These are phyloP conservation scores for Akanthomyces dipterigenus DNA, from an alignment of 2,329 filamentous ascomycete genomes.

Conservation along the genomic window DNA sequence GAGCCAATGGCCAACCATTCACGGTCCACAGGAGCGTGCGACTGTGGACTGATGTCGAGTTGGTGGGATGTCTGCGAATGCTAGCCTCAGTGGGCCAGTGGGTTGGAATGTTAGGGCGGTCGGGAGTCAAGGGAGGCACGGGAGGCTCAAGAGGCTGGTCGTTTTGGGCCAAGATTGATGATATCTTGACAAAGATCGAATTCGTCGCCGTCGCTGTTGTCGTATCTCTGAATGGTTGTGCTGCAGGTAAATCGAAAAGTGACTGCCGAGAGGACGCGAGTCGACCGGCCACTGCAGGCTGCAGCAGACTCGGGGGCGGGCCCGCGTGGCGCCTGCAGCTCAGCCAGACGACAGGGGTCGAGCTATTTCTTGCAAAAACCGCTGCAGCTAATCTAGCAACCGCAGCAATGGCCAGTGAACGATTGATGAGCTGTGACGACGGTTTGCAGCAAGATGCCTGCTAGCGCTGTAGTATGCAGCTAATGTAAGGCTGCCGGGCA, in stretches of 20 bases:
- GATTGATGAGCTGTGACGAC: not conserved
- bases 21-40: not conserved
- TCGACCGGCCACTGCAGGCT: not conserved
- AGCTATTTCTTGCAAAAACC: not conserved
- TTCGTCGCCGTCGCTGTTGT: not conserved
- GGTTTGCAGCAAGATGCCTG: conserved; percentile 3
- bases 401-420: not conserved
- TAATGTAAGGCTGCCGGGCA: not conserved
- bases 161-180: not conserved
- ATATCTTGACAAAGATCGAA: not conserved
- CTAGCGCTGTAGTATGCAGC: conserved; percentile 2
- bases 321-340: conserved; percentile 4
- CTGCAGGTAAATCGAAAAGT: not conserved
- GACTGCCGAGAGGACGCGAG: not conserved
- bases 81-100: conserved; percentile 7
- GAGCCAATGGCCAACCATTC: conserved; percentile 1
- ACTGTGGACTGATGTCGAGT: not conserved
- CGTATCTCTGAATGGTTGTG: not conserved
- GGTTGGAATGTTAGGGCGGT: conserved; percentile 1
- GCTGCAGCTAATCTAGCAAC: not conserved
- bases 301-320: not conserved
- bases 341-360: not conserved
- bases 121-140: not conserved
- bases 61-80: not conserved
- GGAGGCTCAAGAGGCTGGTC: too few species aligned